Evolutionary conservation across 2,329 filamentous ascomycete genomes (phyloP), one percentile per base, ranked within the genome.

Genomic region (Whalleya microplaca): DNA sequence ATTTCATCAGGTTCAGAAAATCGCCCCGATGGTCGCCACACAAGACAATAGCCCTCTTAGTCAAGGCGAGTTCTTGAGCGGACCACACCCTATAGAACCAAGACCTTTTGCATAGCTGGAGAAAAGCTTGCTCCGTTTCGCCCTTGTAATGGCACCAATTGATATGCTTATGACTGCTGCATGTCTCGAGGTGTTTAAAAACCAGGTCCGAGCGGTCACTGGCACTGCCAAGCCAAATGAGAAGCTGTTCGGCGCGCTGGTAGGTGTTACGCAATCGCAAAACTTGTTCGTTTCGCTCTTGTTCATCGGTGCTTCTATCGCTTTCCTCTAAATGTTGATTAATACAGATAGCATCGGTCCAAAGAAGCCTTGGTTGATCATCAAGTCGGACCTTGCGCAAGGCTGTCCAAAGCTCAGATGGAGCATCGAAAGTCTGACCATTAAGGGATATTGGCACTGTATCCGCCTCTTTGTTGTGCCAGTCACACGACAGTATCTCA

Each of bases 71-170:
- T 27, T 60, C 57, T 14, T 41, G 41, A 8, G 47, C 55, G 10
- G 55, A 48, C 29, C 40, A 32, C 5, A 46, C 23, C 10, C 51
- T 45, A 5, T 61, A 55, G 46, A 61, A 61, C 52, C 47, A 58
- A 14, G 51, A n/a, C 21, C 58, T 50, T 5, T 16, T 42, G 6
- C 46, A 58, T n/a, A 61, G 49, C 2, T 41, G 43, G 16, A 19
- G 48, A 41, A 42, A 58, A 7, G 58, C 58, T 10, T 46, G 48
- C 1, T 21, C 19, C n/a, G 55, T 46, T 37, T 58, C 51, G 20
- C 58, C 58, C 10, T 32, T 10, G 32, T 61, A 61, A n/a, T 41
- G 47, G 21, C 49, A 53, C 58, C 58, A 61, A 20, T 61, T 61
- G 16, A 61, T 29, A 40, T 61, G 55, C 6, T 23, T 45, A 21